These are phyloP conservation scores for Zangia roseola DNA, from an alignment of 768 basidiomycete species.

Conservation along the genomic window DNA sequence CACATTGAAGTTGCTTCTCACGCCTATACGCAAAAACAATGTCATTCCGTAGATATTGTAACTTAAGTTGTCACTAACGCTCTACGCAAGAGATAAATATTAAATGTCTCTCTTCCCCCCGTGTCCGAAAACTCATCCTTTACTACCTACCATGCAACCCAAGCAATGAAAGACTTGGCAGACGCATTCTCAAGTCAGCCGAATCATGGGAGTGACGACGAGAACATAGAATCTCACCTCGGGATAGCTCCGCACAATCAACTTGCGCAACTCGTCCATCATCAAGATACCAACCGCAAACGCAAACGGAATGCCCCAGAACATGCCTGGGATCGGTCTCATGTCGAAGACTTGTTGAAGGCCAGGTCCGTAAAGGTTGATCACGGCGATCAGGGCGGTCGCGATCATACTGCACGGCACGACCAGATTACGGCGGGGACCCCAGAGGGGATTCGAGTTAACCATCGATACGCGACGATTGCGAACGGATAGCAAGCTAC, in stretches of 20 bases:
- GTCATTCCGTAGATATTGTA: no score
- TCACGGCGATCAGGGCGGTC: conserved; percentile 30
- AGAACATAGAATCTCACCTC: conserved; percentile 28
- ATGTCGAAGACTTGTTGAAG: conserved; percentile 32
- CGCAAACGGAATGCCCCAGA: conserved; percentile 43
- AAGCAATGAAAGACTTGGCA: conserved; percentile 23
- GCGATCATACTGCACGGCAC: conserved; percentile 34
- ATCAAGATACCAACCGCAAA: conserved; percentile 43
- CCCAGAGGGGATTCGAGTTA: conserved; percentile 33
- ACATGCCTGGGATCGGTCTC: conserved; percentile 42
- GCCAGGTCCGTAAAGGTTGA: conserved; percentile 38
- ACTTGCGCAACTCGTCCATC: conserved; percentile 46
- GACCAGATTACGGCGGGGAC: conserved; percentile 36
- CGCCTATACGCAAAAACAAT: no score
- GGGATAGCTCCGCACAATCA: conserved; percentile 44
- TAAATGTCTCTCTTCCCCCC: no score
- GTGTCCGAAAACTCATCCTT: no score
- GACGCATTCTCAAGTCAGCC: background rate
- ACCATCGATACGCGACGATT: conserved; percentile 31
- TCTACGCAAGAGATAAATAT: no score
- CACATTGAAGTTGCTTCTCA: no score
- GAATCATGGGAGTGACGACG: background rate
- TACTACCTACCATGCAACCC: conserved; percentile 19
- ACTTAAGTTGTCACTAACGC: no score
- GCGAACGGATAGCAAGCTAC: conserved; percentile 23